These are phyloP conservation scores for Entamoeba histolytica DNA, from an alignment of 208 protist genomes.

Conservation along the genomic window DNA sequence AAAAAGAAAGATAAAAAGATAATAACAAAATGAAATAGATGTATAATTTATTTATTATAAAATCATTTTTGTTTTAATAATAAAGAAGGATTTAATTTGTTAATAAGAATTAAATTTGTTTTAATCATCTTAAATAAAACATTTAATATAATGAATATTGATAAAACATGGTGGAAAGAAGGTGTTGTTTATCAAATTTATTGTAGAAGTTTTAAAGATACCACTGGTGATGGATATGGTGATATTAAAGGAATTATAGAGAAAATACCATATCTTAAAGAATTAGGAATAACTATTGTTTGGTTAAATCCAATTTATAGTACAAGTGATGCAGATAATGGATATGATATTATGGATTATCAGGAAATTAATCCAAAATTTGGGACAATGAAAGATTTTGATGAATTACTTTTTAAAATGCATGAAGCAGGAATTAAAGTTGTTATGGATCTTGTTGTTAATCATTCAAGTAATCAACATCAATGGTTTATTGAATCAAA, in stretches of 20 bases:
- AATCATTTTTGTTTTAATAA: no score
- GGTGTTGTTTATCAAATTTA: conserved; percentile 13
- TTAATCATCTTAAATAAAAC: no score
- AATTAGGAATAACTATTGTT: conserved; percentile 36
- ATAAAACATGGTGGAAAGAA: conserved; percentile 2
- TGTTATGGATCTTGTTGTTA: conserved; percentile 41
- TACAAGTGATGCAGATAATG: conserved; percentile 38
- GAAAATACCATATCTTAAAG: conserved; percentile 38
- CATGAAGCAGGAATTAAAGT: conserved; percentile 26
- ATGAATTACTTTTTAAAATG: conserved; percentile 24
- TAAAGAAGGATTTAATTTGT: no score
- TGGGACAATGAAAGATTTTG: conserved; percentile 38
- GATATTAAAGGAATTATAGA: conserved; percentile 33
- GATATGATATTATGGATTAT: conserved; percentile 44
- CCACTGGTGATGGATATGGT: conserved; percentile 32
- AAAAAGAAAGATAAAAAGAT: no score
- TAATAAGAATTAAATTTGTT: no score
- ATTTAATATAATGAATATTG: no score
- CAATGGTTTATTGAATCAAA: conserved; percentile 37
- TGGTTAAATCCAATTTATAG: conserved; percentile 42
- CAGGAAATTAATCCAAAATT: conserved; percentile 37
- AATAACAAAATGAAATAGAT: no score
- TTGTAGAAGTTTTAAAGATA: conserved; percentile 35
- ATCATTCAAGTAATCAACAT: conserved; percentile 40
- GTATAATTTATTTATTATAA: no score